Evolutionary conservation across 768 basidiomycete genomes (phyloP).

Genomic region (Rhodotorula graminis): DNA sequence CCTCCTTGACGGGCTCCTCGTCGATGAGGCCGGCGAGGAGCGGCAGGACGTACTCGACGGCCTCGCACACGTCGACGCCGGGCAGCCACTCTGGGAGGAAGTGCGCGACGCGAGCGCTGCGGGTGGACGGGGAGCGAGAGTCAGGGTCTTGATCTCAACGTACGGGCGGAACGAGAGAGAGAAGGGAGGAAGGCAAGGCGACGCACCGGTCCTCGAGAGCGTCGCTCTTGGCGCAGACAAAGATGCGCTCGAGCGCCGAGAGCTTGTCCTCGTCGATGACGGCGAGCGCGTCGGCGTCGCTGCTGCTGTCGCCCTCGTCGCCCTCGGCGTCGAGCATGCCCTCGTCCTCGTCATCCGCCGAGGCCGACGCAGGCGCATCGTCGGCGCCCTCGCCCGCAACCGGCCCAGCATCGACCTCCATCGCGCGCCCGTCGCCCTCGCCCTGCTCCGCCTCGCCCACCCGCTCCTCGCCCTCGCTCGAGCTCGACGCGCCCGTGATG

Average conservation of each 20-base stretch:
- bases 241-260: constrained; percentile 77
- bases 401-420: constrained; percentile 3
- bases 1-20: constrained; percentile 41
- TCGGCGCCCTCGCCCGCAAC: constrained; percentile 1
- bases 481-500: background rate
- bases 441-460: background rate
- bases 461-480: background rate
- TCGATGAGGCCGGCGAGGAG: constrained; percentile 71
- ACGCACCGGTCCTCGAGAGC: constrained; percentile 28
- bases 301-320: constrained; percentile 1
- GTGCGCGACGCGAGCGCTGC: constrained; percentile 74
- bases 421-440: background rate
- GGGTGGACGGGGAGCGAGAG: background rate
- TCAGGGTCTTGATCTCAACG: background rate
- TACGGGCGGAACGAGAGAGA: background rate
- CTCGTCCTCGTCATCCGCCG: background rate
- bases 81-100: constrained; percentile 71
- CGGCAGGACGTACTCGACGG: constrained; percentile 86
- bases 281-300: constrained; percentile 1
- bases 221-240: constrained; percentile 36
- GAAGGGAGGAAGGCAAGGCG: background rate
- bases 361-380: background rate
- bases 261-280: constrained; percentile 70
- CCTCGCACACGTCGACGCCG: constrained; percentile 75
- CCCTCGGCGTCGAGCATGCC: background rate